phyloP scores from a whole-genome alignment of 2,329 filamentous ascomycete species.

The Capronia epimyces region DNA sequence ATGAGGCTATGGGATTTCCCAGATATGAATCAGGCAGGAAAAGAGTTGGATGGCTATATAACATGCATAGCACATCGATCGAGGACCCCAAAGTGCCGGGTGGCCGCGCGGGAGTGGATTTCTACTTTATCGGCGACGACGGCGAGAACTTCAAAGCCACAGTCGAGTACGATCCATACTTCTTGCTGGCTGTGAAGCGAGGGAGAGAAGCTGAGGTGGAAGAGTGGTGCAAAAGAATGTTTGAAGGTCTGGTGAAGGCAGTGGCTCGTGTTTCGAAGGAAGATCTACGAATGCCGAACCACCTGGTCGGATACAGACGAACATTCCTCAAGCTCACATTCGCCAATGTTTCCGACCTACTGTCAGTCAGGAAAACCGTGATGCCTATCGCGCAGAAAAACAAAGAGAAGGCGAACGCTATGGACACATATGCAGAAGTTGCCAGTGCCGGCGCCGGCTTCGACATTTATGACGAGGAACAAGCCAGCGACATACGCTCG shows the following conservation, averaged over 20 bases:
- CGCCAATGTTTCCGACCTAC: conserved; percentile 76
- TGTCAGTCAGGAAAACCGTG: conserved; percentile 77
- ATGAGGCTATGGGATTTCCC: conserved; percentile 90
- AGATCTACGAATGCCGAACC: conserved; percentile 90
- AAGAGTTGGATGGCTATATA: conserved; percentile 87
- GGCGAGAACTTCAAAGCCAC: conserved; percentile 91
- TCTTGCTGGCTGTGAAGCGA: conserved; percentile 82
- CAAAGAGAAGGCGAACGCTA: conserved; percentile 89
- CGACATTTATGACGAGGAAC: conserved; percentile 91
- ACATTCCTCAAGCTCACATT: conserved; percentile 85
- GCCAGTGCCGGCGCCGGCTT: conserved; percentile 76
- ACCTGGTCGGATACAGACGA: conserved; percentile 81
- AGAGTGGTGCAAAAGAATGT: conserved; percentile 80
- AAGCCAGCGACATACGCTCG: conserved; percentile 72
- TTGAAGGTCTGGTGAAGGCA: conserved; percentile 73
- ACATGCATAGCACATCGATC: conserved; percentile 83
- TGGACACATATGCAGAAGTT: conserved; percentile 98
- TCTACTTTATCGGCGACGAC: conserved; percentile 92
- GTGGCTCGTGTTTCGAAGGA: conserved; percentile 80
- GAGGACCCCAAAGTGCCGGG: conserved; percentile 77
- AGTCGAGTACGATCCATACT: conserved; percentile 94
- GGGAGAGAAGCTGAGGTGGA: conserved; percentile 89
- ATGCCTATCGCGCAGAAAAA: conserved; percentile 94
- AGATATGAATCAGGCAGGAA: conserved; percentile 84
- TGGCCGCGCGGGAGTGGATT: conserved; percentile 85